Percentiles rank a stretch among this genome's conserved stretches.
These are phyloP conservation scores for Dactylellina drechsleri DNA, from an alignment of 2,329 filamentous ascomycete species.

Conservation along the genomic window DNA sequence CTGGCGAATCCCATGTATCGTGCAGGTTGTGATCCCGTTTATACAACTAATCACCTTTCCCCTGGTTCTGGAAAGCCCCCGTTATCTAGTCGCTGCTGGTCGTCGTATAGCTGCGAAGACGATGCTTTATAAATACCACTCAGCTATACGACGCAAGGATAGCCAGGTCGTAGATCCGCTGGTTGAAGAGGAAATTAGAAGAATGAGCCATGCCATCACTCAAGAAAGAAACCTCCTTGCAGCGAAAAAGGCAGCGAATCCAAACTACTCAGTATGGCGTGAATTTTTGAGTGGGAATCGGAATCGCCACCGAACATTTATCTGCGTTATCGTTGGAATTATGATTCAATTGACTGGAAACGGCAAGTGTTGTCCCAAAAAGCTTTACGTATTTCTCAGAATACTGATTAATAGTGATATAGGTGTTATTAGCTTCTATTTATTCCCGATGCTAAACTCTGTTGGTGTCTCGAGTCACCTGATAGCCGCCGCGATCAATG, in stretches of 20 bases:
- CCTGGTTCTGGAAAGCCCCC: conserved; percentile 25
- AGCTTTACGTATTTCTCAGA: background rate
- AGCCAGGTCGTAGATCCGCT: background rate
- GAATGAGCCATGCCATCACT: background rate
- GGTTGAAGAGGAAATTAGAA: conserved; percentile 9
- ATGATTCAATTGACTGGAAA: conserved; percentile 44
- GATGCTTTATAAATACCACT: conserved; percentile 18
- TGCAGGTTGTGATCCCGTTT: conserved; percentile 19
- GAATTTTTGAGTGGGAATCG: conserved; percentile 1
- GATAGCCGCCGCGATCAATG: conserved; percentile 4
- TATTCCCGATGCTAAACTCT: conserved; percentile 16
- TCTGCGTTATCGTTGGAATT: conserved; percentile 13
- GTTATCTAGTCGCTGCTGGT: conserved; percentile 8
- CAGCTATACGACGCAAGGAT: background rate
- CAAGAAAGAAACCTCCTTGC: background rate
- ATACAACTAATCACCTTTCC: background rate
- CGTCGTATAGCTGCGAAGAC: background rate
- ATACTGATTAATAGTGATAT: background rate
- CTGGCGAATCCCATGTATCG: conserved; percentile 33
- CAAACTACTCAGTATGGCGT: background rate
- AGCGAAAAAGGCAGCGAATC: background rate
- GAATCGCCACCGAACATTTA: conserved; percentile 2
- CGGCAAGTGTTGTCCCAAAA: conserved; percentile 1
- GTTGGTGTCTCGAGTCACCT: conserved; percentile 3
- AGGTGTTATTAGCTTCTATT: conserved; percentile 32